A percentile compares a stretch with the other conserved stretches of the same genome.
Conservation (phyloP, 2,329 filamentous ascomycete genomes). For the Elsinoe ampelina region DNA sequence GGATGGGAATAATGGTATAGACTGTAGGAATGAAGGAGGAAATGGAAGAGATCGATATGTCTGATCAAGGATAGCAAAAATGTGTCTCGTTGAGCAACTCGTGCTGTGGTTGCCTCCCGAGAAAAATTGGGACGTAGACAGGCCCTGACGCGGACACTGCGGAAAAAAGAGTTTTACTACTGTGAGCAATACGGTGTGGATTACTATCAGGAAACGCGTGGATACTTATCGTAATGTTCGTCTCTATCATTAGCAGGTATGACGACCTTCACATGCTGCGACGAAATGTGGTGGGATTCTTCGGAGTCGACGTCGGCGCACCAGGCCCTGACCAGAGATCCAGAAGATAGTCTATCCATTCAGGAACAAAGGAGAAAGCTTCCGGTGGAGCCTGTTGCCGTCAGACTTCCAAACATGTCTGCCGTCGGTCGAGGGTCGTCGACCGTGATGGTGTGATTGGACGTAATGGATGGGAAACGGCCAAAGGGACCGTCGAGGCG, state of each 20-base stretch:
- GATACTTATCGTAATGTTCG: not conserved
- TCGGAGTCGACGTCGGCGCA: slow-evolving; percentile 2
- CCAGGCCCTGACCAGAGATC: not conserved
- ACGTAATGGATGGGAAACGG: not conserved
- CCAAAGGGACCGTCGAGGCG: not conserved
- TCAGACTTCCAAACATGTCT: not conserved
- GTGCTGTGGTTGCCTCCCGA: slow-evolving; percentile 3
- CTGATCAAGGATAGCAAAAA: not conserved
- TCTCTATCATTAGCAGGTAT: not conserved
- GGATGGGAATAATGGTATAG: not conserved
- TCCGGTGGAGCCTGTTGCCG: not conserved
- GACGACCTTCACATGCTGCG: slow-evolving; percentile 8
- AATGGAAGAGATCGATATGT: not conserved
- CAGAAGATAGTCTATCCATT: not conserved
- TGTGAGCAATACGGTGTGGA: slow-evolving; percentile 2
- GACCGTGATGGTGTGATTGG: slow-evolving; percentile 3
- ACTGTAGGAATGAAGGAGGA: not conserved
- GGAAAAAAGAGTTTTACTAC: slow-evolving; percentile 1
- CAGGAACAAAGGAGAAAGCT: slow-evolving; percentile 1
- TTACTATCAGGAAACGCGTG: not conserved
- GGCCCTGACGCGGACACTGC: not conserved
- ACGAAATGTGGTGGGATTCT: not conserved
- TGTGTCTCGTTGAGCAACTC: slow-evolving; percentile 10
- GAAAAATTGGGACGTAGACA: not conserved
- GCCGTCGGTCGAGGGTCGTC: not conserved